Base-by-base conservation (phyloP, 2,329 filamentous ascomycete species). In the Biscogniauxia sp. region DNA sequence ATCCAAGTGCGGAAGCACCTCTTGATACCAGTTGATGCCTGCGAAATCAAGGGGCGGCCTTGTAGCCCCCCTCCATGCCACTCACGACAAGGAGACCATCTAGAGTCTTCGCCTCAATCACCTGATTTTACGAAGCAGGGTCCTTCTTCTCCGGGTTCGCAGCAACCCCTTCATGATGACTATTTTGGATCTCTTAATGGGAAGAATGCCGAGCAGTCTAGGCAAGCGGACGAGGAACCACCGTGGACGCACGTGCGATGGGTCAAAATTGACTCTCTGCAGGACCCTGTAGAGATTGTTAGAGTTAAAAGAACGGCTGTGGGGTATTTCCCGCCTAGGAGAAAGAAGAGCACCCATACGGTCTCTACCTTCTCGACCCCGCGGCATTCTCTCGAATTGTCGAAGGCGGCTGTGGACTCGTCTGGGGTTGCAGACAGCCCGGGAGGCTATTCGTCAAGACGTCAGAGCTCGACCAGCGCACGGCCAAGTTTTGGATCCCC, bases 201-300 rank as follows among this genome's bases (percentile, higher is more conserved):
- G 17, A 75, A 72, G 20, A 62, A 66, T 23, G 64, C 69, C 25
- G 70, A 70, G 23, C 61, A 70, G 13, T 64, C 64, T 9, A 59
- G 59, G 4, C 72, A 74, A 55, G 75, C 78, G 37, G 84, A 88
- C n/a, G 78, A 82, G 28, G 89, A 91, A 55, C 82, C 78, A 53
- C 85, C 87, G 4, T 97, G 92, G 91, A 89, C 85, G 61, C 93
- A 97, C 75, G 92, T 97, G 61, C 88, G 91, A 53, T 97, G 93
- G 92, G 91, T 97, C 1, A 80, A 89, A 28, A 83, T 97, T 25
- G 91, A 94, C 64, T 89, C 88, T 20, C 78, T 82, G 54, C 74
- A 77, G 17, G 82, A 87, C 23, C 88, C 92, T 0, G 88, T 95
- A 23, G 91, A 97, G 74, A 95, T 99, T 66, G 92, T 88, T 17